Evolutionary conservation across 306 rosid species (phyloP), one percentile per base, ranked within the genome.

Genomic region (Acacia acuminata): DNA sequence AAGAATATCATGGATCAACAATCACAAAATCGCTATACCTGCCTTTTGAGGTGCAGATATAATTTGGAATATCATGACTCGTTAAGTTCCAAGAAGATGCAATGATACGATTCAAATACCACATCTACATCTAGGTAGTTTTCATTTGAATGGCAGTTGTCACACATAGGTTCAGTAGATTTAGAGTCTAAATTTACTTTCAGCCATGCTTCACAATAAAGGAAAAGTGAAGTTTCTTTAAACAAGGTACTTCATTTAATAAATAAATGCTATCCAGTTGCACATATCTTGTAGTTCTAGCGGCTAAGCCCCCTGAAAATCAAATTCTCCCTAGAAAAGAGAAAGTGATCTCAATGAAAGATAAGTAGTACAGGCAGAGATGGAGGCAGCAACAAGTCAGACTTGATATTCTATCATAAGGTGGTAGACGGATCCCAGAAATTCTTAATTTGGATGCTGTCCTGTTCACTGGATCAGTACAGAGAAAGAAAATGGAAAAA

Each of bases 31-130:
- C 34, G 10, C 17, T n/a, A n/a, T 10, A 19, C 47, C 44, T 42
- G 44, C 75, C 66, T 22, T 48, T 16, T 48, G 20, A 56, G 27
- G 19, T 32, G 74, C 36, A 81, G 36, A 69, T n/a, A 30, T 44
- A 61, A 61, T 10, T 25, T 25, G 68, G 17, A 61, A 61, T 61
- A 58, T 20, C 16, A 73, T 30, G 14, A 38, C 68, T 64, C 19
- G 32, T 14, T 66, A 64, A 50, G 60, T 48, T 34, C 74, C 74
- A 64, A 48, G 55, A 75, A 65, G 45, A 76, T 44, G 77, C 7
- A 76, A 10, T 25, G 27, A 75, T 51, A 9, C 15, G 30, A 42
- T 67, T 55, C 58, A 67, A 82, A 67, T 40, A 24, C 32, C 63
- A 76, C 73, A 45, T 70, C 30, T 32, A 38, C 16, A 58, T 36